phyloP scores from a whole-genome alignment of 2,329 filamentous ascomycete genomes.

The Cercospora berteroae region DNA sequence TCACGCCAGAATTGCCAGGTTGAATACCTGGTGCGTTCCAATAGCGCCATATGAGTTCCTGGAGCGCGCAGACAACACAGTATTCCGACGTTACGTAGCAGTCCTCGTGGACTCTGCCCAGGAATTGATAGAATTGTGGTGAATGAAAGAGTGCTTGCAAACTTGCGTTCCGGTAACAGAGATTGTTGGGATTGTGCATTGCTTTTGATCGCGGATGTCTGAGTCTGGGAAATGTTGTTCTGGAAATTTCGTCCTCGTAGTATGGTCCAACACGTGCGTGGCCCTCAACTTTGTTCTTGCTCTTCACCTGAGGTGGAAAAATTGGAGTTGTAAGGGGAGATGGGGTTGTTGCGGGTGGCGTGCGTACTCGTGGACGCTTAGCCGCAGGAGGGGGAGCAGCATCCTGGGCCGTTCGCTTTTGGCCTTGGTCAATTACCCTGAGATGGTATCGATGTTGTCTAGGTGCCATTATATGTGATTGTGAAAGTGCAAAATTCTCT shows the following conservation, averaged over 20 bases:
- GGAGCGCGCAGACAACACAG: constrained; percentile 17
- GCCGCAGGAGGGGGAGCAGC: background rate
- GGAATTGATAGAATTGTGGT: constrained; percentile 14
- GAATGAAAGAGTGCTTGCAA: constrained; percentile 18
- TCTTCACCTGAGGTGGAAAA: too few species aligned
- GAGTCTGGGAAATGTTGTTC: constrained; percentile 1
- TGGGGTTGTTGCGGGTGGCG: background rate
- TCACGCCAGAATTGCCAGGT: background rate
- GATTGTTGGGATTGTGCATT: constrained; percentile 12
- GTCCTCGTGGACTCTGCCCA: constrained; percentile 10
- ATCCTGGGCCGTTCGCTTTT: background rate
- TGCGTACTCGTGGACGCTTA: background rate
- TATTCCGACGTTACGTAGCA: background rate
- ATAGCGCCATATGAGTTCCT: background rate
- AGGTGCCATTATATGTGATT: background rate
- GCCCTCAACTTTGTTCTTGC: background rate
- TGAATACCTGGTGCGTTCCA: background rate
- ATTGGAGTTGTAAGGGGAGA: background rate
- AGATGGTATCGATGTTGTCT: background rate
- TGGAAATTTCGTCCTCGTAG: background rate
- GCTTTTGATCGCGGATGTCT: constrained; percentile 7
- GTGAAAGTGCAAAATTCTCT: background rate
- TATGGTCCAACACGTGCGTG: background rate
- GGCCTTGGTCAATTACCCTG: background rate
- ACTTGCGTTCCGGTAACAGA: constrained; percentile 19